Base-by-base conservation (phyloP, 768 basidiomycete genomes). In the Cyathus striatus region DNA sequence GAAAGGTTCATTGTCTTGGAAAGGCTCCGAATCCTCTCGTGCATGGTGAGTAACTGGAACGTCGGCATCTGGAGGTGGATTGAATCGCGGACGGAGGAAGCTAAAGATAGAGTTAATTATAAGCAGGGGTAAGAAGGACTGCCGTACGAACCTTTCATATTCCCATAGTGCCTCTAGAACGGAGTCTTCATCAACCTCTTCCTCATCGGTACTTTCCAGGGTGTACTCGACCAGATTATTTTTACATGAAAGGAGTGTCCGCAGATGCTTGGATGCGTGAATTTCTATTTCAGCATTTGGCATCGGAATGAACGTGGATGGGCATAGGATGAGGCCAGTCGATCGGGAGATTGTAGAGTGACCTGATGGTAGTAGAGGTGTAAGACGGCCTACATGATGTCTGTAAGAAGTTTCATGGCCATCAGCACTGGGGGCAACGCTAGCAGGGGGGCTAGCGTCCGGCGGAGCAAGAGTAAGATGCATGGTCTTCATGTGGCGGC, bases 261-360 rank as follows among this genome's bases (percentile, higher is more conserved):
- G 79, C 73, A 47, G 64, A 57, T 83, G 73, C 60, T 78, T 81
- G 54, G 78, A 81, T 13, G 76, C 69, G 52, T 84, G 81, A 69
- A 82, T 77, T 61, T 86, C 83, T 22, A 88, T 63, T 54, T 83
- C 81, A 3, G 62, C 51, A 23, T 78, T 73, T 2, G 67, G 41
- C 54, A 81, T 67, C 1, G 80, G 75, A 35, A 85, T 66, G 57
- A 84, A 78, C 13, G 73, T 78, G 20, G 71, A 65, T 4, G 75
- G 79, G 69, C 66, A 76, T 26, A 84, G 54, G 23, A 86, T 54
- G 13, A 86, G 65, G 1, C 85, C 85, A 9, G 78, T 72, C 2
- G 77, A 77, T 47, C 79, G 76, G 32, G 69, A 53, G 1, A 37
- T 20, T 3, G 30, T 32, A 3, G 35, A 37, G 20, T 7, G n/a